These are phyloP conservation scores for Paecilomyces sp. DNA, from an alignment of 2,329 filamentous ascomycete genomes.

Conservation along the genomic window DNA sequence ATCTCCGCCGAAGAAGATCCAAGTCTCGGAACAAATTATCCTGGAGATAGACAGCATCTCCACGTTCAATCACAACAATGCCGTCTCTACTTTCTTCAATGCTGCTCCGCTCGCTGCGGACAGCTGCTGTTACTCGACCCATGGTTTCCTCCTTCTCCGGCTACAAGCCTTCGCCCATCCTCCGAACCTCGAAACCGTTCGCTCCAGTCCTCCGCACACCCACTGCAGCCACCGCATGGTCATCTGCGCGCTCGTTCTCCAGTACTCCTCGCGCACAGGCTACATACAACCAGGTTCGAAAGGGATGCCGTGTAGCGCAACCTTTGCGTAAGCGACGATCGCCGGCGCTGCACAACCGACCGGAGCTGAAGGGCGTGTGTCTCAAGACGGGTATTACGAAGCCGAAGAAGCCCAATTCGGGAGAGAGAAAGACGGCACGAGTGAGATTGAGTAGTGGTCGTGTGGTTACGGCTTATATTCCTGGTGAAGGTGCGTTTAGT, in stretches of 20 bases:
- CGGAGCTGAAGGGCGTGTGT: constrained; percentile 91
- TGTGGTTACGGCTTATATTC: constrained; percentile 88
- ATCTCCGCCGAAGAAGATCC: constrained; percentile 3
- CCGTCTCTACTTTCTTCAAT: constrained; percentile 26
- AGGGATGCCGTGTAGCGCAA: constrained; percentile 71
- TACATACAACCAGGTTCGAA: constrained; percentile 67
- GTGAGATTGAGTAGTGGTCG: constrained; percentile 81
- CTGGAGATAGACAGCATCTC: not conserved
- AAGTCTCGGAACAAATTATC: not conserved
- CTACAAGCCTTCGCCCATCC: constrained; percentile 17
- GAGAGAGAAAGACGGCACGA: constrained; percentile 90
- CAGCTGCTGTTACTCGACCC: constrained; percentile 3
- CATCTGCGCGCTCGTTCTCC: constrained; percentile 44
- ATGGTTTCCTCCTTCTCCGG: constrained; percentile 6
- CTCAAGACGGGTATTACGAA: constrained; percentile 88
- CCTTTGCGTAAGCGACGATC: constrained; percentile 79
- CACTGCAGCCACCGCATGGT: constrained; percentile 11
- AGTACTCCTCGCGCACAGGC: constrained; percentile 51
- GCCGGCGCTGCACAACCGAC: constrained; percentile 68
- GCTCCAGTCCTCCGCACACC: constrained; percentile 15
- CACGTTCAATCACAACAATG: constrained; percentile 13
- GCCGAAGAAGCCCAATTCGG: constrained; percentile 98
- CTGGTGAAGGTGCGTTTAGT: constrained; percentile 64
- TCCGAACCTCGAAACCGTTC: constrained; percentile 16
- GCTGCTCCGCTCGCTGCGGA: constrained; percentile 27